These are phyloP conservation scores for Taphrina pruni DNA, from an alignment of 1,139 yeast species.

Conservation along the genomic window DNA sequence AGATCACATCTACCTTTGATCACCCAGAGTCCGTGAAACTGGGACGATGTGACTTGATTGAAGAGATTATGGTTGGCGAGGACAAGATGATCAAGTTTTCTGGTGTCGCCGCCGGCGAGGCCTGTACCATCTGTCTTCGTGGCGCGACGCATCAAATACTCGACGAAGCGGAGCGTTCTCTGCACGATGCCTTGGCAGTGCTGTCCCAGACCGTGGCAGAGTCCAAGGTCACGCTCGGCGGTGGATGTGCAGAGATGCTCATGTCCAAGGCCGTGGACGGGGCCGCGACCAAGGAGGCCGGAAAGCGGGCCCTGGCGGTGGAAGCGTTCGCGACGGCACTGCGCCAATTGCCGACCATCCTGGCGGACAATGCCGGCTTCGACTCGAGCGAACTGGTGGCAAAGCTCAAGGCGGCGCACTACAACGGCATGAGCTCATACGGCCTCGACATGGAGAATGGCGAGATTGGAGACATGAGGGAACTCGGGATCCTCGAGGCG, in stretches of 20 bases:
- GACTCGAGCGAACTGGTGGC: constrained; percentile 93
- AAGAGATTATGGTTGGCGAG: constrained; percentile 92
- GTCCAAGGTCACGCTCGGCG: constrained; percentile 95
- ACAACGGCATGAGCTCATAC: constrained; percentile 87
- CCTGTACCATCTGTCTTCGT: constrained; percentile 89
- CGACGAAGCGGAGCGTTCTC: constrained; percentile 96
- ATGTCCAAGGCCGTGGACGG: constrained; percentile 98
- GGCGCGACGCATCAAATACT: constrained; percentile 97
- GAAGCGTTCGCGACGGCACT: constrained; percentile 94
- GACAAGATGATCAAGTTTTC: constrained; percentile 79
- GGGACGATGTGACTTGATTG: constrained; percentile 88
- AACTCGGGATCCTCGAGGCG: constrained; percentile 88
- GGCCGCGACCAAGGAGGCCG: constrained; percentile 89
- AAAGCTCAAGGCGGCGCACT: constrained; percentile 87
- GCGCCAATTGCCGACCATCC: constrained; percentile 91
- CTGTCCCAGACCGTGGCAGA: constrained; percentile 93
- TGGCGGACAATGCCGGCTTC: constrained; percentile 96
- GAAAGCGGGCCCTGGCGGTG: constrained; percentile 91
- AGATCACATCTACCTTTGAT: constrained; percentile 95
- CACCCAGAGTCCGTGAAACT: constrained; percentile 82
- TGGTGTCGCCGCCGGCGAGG: constrained; percentile 94
- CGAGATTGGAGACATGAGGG: constrained; percentile 89
- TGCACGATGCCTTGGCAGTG: constrained; percentile 95
- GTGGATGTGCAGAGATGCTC: constrained; percentile 97
- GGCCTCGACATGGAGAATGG: constrained; percentile 90